Evolutionary conservation across 495 filamentous ascomycete genomes (phyloP).

Genomic region (Neurospora tetrasperma): DNA sequence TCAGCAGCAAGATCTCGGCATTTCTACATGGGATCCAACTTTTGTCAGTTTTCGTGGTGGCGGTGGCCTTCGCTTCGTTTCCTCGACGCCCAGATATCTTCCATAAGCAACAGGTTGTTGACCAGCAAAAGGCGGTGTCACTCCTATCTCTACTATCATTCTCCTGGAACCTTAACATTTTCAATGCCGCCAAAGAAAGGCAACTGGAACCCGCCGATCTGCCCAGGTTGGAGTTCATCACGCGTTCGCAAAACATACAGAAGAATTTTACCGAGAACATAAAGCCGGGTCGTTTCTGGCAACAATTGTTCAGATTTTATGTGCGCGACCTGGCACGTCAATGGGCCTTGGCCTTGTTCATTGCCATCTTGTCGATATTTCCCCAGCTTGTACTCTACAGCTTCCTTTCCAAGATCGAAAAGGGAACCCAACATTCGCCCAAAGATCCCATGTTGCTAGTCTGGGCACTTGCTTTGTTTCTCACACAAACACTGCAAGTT

Average conservation of each 20-base stretch:
- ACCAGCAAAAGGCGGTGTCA: slow-evolving; percentile 47
- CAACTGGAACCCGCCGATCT: slow-evolving; percentile 45
- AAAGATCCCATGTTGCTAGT: slow-evolving; percentile 32
- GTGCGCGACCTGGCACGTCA: slow-evolving; percentile 37
- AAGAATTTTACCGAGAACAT: slow-evolving; percentile 32
- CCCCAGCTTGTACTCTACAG: slow-evolving; percentile 52
- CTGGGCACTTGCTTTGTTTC: slow-evolving; percentile 48
- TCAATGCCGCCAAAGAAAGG: slow-evolving; percentile 37
- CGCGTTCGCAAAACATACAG: slow-evolving; percentile 32
- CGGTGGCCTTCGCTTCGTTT: slow-evolving; percentile 26
- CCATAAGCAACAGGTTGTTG: slow-evolving; percentile 39
- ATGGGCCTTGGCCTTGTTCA: slow-evolving; percentile 35
- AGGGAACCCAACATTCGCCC: slow-evolving; percentile 20
- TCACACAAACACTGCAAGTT: slow-evolving; percentile 38
- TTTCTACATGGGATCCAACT: slow-evolving; percentile 18
- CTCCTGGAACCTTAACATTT: slow-evolving; percentile 43
- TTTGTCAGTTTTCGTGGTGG: slow-evolving; percentile 8
- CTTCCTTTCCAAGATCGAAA: slow-evolving; percentile 48
- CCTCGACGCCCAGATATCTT: slow-evolving; percentile 52
- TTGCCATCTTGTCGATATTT: slow-evolving; percentile 43
- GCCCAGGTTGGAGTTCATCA: slow-evolving; percentile 36
- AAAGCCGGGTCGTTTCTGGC: slow-evolving; percentile 41
- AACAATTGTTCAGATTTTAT: slow-evolving; percentile 40
- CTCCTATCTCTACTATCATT: slow-evolving; percentile 45
- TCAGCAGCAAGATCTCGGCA: not conserved